Conservation (phyloP, 2,329 filamentous ascomycete species). For the Fusarium pilosicola region DNA sequence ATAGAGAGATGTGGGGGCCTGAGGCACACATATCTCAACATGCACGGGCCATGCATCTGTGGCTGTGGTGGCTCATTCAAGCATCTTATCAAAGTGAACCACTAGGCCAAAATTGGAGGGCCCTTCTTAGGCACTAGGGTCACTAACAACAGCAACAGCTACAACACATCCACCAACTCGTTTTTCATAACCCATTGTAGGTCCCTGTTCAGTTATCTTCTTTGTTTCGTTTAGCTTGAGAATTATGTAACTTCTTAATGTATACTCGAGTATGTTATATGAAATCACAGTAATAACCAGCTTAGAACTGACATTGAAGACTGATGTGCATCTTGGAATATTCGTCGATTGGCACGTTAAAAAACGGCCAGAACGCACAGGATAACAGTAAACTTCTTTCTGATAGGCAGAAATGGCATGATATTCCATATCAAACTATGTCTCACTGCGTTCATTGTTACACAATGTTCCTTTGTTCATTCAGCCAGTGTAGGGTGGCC, state of each 20-base stretch:
- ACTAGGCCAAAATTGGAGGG: no score
- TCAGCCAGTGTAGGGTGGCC: constrained; percentile 13
- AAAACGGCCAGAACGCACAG: not conserved
- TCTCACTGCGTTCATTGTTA: not conserved
- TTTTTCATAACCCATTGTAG: not conserved
- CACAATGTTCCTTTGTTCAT: not conserved
- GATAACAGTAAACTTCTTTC: not conserved
- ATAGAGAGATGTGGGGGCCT: no score
- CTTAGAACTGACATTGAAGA: not conserved
- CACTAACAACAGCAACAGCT: no score
- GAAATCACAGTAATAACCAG: not conserved
- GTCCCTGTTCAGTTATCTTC: not conserved
- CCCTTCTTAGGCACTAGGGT: no score
- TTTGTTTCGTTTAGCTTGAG: not conserved
- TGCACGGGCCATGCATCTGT: not conserved
- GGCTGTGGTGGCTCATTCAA: not conserved
- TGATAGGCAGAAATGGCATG: not conserved
- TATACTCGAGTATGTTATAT: not conserved
- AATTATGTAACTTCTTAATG: not conserved
- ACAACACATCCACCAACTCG: not conserved
- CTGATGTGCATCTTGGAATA: not conserved
- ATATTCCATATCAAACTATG: not conserved
- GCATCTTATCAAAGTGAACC: no score
- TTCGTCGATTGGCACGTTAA: not conserved
- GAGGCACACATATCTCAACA: no score